Conservation (phyloP, 257 asterid genomes). For the Nicotiana otophora region DNA sequence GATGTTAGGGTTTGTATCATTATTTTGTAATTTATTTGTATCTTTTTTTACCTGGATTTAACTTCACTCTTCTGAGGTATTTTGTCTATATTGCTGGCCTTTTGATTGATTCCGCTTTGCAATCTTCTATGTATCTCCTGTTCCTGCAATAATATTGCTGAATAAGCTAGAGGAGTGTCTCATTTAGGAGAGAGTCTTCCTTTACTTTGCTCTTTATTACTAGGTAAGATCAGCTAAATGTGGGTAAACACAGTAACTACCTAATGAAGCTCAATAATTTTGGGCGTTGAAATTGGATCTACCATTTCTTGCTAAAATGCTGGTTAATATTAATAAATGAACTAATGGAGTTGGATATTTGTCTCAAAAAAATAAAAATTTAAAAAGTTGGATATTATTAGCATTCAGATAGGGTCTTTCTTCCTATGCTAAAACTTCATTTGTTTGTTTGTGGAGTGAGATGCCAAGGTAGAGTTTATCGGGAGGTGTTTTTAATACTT, state of each 20-base stretch:
- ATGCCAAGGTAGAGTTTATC: background rate
- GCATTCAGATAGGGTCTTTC: background rate
- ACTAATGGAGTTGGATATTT: background rate
- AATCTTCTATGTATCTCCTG: background rate
- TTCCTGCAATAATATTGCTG: background rate
- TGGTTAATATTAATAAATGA: background rate
- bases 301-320: background rate
- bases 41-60: background rate
- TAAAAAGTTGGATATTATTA: background rate
- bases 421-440: background rate
- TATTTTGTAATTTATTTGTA: background rate
- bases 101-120: background rate
- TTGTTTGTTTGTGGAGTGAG: background rate
- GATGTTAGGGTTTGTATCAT: slow-evolving; percentile 58
- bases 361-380: background rate
- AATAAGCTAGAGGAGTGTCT: background rate
- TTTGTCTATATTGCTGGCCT: background rate
- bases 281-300: background rate
- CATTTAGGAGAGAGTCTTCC: background rate
- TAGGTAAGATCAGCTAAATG: slow-evolving; percentile 2
- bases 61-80: background rate
- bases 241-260: background rate
- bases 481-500: background rate
- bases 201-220: background rate
- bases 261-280: background rate